Base-by-base conservation (phyloP, 176 grass and related monocot genomes). In the Cymbopogon citratus region DNA sequence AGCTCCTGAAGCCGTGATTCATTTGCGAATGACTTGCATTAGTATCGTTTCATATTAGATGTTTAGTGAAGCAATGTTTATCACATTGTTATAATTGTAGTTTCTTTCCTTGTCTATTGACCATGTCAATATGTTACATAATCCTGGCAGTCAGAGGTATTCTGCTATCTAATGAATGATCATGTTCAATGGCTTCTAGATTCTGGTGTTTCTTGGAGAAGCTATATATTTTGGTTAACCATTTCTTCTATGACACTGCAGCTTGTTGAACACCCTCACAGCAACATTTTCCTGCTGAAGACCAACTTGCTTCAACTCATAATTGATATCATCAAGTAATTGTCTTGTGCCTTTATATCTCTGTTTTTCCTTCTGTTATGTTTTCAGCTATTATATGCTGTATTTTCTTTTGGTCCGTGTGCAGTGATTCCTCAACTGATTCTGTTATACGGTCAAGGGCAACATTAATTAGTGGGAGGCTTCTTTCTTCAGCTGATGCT, bases 241-340 rank as follows among this genome's bases (percentile, higher is more conserved):
- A 75, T 80, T 15, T 78, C 12, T 84, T 81, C 33, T 40, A 16
- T 65, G 77, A 87, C 80, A 35, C 52, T 83, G 73, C 82, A 98
- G 96, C 85, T 98, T 11, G 88, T 91, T 24, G 82, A 93, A 82
- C 94, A 91, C 85, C 87, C 96, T 35, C 57, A 95, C 84, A 94
- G 89, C 85, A 81, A 89, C 66, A 88, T 69, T 46, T 92, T 98
- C 45, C 70, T 45, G 1, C 39, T 90, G 61, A 95, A 89, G 80
- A 88, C 82, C 49, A 94, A 85, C 69, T 90, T 94, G 73, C 62
- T 98, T 85, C 88, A 98, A 87, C 87, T 89, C 34, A 91, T 98
- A 79, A 87, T 78, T 76, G 82, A 89, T 87, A 77, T 91, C 74
- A 93, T 98, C 87, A 93, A 94, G 92, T 98, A 91, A 21, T 66